phyloP scores from a whole-genome alignment of 306 rosid species.

The Cotoneaster glaucophyllus region DNA sequence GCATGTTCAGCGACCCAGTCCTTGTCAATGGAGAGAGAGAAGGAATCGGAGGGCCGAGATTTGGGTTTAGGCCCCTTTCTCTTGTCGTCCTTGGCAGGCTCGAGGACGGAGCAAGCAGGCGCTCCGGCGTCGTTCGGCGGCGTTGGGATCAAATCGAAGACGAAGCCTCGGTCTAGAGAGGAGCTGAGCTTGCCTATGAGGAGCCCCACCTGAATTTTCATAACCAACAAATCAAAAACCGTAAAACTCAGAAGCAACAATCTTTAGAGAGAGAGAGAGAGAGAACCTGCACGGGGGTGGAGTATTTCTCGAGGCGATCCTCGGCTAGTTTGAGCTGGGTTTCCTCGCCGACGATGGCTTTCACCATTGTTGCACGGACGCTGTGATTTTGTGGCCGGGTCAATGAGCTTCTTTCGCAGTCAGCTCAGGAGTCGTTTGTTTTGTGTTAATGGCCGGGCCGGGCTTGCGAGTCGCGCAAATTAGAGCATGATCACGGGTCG shows the following conservation, averaged over 20 bases:
- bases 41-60: constrained; percentile 45
- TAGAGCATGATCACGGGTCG: background rate
- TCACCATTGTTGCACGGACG: constrained; percentile 54
- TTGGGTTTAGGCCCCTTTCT: constrained; percentile 58
- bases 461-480: background rate
- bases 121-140: constrained; percentile 68
- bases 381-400: background rate
- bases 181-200: constrained; percentile 70
- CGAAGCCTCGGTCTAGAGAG: constrained; percentile 61
- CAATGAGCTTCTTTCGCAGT: background rate
- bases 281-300: constrained; percentile 49
- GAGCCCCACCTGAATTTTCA: constrained; percentile 60
- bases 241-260: background rate
- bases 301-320: constrained; percentile 62
- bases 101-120: constrained; percentile 49
- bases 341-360: constrained; percentile 81
- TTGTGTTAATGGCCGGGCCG: background rate
- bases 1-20: constrained; percentile 96
- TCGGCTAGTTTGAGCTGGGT: constrained; percentile 54
- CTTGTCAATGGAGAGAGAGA: constrained; percentile 54
- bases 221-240: background rate
- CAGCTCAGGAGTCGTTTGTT: background rate
- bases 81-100: constrained; percentile 49
- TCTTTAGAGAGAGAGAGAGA: background rate
- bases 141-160: constrained; percentile 72